Evolutionary conservation across 2,329 filamentous ascomycete genomes (phyloP), one percentile per base, ranked within the genome.

Genomic region (Fusarium zealandicum): DNA sequence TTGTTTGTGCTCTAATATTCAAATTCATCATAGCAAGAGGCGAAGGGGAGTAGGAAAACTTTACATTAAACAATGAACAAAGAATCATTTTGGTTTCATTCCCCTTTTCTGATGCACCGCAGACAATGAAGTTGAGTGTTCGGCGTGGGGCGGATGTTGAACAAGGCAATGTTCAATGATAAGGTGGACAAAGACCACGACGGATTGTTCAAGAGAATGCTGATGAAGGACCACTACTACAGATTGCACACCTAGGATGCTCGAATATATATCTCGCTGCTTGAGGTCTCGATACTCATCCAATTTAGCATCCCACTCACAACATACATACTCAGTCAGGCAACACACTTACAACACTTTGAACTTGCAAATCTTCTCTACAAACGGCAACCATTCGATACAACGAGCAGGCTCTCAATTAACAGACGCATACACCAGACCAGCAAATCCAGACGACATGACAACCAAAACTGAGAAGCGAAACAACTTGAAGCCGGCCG

Each of bases 11-110:
- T 63, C 62, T 64, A 56, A 66, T 64, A 65, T 67, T 61, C 64
- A 58, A 59, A 52, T 64, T 63, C 58, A 64, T 67, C 64, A 71
- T 70, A 70, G 70, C 69, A 69, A 64, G 63, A 67, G 70, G 70
- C 70, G 70, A 73, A 73, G 56, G 64, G 70, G 69, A 73, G 70
- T 68, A 70, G 63, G 67, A 66, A 68, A 64, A 63, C 57, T 64
- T 65, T 36, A 55, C 51, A 59, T 66, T 67, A 51, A 67, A 60
- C 57, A 64, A 58, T 59, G 54, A 66, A 64, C 45, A 57, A 61
- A 49, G 38, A 49, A 40, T 41, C 32, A 27, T 43, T 39, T 67
- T 60, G 35, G 30, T 27, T 50, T 54, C 12, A 36, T 18, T 5
- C 30, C n/a, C 38, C 22, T 25, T n/a, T 14, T 22, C 25, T 30